Evolutionary conservation across 1,284 basidiomycete species (phyloP).

Genomic region (Peniophora sp.): DNA sequence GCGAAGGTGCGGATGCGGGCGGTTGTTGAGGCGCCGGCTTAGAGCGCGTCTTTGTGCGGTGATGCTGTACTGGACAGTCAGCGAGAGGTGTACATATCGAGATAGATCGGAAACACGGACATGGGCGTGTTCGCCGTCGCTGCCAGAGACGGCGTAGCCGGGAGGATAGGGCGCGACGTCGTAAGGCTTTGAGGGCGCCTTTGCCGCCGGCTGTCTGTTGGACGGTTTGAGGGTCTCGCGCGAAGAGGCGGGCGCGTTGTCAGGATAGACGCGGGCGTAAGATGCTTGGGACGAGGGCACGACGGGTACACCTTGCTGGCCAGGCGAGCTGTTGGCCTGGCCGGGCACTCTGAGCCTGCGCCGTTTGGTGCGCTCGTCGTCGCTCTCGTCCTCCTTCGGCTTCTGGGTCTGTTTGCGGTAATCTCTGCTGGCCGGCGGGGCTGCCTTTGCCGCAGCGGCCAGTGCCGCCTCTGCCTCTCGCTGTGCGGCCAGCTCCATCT

Average conservation of each 20-base stretch:
- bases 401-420: background rate
- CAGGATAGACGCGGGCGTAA: background rate
- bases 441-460: background rate
- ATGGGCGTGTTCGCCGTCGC: background rate
- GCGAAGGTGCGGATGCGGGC: too few relatives aligned
- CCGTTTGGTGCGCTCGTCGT: too few relatives aligned
- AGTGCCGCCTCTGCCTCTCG: conserved; percentile 2
- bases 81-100: too few relatives aligned
- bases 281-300: background rate
- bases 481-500: too few relatives aligned
- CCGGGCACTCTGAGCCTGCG: background rate
- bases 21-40: too few relatives aligned
- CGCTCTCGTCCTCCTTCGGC: too few relatives aligned
- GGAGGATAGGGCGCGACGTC: background rate
- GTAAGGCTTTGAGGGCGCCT: background rate
- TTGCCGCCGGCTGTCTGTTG: background rate
- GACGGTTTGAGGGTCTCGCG: background rate
- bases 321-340: background rate
- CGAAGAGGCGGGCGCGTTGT: background rate
- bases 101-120: too few relatives aligned
- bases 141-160: background rate
- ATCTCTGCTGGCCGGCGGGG: background rate
- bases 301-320: background rate
- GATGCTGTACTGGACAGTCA: too few relatives aligned
- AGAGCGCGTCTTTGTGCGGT: too few relatives aligned